phyloP scores from a whole-genome alignment of 176 grass and related monocot genomes.

The Oryza officinalis region DNA sequence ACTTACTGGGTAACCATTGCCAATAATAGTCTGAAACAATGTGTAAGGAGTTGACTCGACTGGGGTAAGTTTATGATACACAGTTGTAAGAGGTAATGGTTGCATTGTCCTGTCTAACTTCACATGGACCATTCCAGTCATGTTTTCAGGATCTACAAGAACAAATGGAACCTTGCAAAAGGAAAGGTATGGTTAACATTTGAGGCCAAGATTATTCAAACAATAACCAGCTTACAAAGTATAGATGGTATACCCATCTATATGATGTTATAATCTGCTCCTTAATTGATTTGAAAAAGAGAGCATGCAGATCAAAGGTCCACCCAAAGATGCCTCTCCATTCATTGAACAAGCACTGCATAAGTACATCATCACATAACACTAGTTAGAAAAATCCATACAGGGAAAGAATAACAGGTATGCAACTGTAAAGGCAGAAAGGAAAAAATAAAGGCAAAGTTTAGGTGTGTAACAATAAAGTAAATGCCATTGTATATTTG shows the following conservation, averaged over 20 bases:
- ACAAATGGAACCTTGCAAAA: constrained; percentile 72
- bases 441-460: background rate
- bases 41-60: constrained; percentile 77
- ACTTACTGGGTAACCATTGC: constrained; percentile 86
- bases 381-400: constrained; percentile 35
- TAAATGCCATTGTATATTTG: constrained; percentile 14
- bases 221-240: constrained; percentile 19
- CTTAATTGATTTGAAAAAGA: constrained; percentile 81
- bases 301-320: constrained; percentile 88
- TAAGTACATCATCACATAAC: constrained; percentile 33
- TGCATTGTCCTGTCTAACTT: constrained; percentile 64
- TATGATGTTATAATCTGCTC: constrained; percentile 65
- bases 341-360: constrained; percentile 88
- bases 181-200: constrained; percentile 22
- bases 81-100: constrained; percentile 80
- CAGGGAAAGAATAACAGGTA: constrained; percentile 9
- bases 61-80: constrained; percentile 83
- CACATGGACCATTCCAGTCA: constrained; percentile 52
- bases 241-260: constrained; percentile 60
- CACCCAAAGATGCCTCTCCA: constrained; percentile 92
- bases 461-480: background rate
- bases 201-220: background rate
- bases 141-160: constrained; percentile 55
- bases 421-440: background rate
- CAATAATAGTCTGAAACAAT: constrained; percentile 81